Conservation (phyloP, 2,329 filamentous ascomycete species). For the Ophiostoma sp. region DNA sequence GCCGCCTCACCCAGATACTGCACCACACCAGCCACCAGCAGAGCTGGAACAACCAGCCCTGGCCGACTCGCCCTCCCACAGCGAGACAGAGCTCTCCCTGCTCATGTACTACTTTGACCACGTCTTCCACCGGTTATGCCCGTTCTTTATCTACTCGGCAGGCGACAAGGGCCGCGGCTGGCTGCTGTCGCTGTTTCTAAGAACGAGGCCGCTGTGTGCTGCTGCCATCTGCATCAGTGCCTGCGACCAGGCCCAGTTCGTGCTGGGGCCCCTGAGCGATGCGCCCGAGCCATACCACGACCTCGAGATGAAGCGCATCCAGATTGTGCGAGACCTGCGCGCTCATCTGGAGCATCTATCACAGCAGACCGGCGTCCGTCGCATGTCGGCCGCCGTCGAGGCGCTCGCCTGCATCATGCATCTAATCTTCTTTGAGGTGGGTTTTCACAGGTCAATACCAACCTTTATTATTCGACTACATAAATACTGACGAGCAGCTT, state of each 20-base stretch:
- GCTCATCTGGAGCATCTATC: slow-evolving; percentile 19
- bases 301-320: slow-evolving; percentile 23
- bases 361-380: slow-evolving; percentile 17
- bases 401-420: slow-evolving; percentile 22
- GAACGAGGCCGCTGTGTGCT: slow-evolving; percentile 18
- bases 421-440: slow-evolving; percentile 19
- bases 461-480: neutral
- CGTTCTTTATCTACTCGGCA: slow-evolving; percentile 20
- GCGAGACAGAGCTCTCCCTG: slow-evolving; percentile 18
- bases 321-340: slow-evolving; percentile 19
- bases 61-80: slow-evolving; percentile 11
- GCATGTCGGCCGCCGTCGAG: slow-evolving; percentile 22
- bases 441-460: neutral
- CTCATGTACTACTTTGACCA: slow-evolving; percentile 25
- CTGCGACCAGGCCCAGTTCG: slow-evolving; percentile 23
- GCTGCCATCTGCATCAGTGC: slow-evolving; percentile 21
- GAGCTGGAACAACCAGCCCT: neutral
- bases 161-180: slow-evolving; percentile 23
- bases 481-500: neutral
- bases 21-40: neutral
- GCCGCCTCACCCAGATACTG: neutral
- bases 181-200: slow-evolving; percentile 22
- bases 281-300: slow-evolving; percentile 20
- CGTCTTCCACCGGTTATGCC: slow-evolving; percentile 20
- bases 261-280: slow-evolving; percentile 21